Conservation (phyloP, 2,329 filamentous ascomycete genomes). For the Ceratocystis papillata region DNA sequence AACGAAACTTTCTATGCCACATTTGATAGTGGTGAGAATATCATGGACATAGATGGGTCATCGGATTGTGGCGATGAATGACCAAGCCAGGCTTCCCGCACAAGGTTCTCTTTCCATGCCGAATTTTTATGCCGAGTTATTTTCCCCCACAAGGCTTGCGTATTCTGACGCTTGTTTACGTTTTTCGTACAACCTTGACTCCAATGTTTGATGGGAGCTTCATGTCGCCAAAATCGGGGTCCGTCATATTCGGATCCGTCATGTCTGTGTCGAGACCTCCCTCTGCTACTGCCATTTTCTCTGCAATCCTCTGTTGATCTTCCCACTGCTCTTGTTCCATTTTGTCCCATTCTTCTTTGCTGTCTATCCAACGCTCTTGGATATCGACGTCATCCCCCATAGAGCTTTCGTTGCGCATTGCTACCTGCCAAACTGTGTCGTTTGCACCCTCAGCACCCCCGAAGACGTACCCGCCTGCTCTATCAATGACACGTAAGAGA, state of each 20-base stretch:
- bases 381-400: constrained; percentile 77
- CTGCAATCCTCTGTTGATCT: constrained; percentile 51
- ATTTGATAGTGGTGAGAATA: constrained; percentile 21
- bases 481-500: constrained; percentile 76
- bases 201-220: constrained; percentile 48
- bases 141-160: not conserved
- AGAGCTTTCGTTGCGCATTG: constrained; percentile 67
- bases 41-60: constrained; percentile 27
- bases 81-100: not conserved
- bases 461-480: constrained; percentile 87
- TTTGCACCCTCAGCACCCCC: constrained; percentile 83
- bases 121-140: not conserved
- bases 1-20: constrained; percentile 25
- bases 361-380: constrained; percentile 91
- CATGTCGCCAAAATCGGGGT: constrained; percentile 44
- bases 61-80: constrained; percentile 29
- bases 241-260: constrained; percentile 28
- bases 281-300: constrained; percentile 27
- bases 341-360: constrained; percentile 77
- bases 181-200: constrained; percentile 60
- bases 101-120: not conserved
- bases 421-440: constrained; percentile 93
- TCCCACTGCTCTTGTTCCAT: constrained; percentile 65
- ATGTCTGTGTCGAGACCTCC: constrained; percentile 28
- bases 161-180: constrained; percentile 35